phyloP scores from a whole-genome alignment of 139 green algal species.

The Tetraselmis striata region DNA sequence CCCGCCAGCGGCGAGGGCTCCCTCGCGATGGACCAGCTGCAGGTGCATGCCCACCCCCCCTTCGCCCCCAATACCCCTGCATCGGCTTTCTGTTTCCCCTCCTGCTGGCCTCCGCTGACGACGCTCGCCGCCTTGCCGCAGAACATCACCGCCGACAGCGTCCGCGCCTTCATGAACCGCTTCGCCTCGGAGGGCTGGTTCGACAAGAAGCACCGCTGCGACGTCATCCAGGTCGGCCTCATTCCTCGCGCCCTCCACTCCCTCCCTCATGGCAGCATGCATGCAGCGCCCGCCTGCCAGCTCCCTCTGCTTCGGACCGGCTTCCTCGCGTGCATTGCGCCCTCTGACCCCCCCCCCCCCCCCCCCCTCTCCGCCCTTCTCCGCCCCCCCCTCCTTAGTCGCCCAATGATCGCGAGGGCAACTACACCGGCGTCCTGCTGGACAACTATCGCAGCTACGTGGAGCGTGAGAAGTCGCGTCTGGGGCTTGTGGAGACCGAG shows the following conservation, averaged over 20 bases:
- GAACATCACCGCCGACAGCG: background rate
- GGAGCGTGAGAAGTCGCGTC: slow-evolving; percentile 6
- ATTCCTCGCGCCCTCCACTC: background rate
- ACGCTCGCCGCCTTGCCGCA: background rate
- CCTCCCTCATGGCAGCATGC: no score
- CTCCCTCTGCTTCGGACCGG: no score
- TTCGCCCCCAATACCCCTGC: background rate
- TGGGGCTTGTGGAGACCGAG: slow-evolving; percentile 7
- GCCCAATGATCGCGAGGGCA: slow-evolving; percentile 2
- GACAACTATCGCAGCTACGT: slow-evolving; percentile 11
- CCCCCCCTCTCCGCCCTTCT: no score
- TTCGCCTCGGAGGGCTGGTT: background rate
- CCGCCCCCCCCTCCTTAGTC: no score
- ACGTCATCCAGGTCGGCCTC: background rate
- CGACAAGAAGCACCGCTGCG: background rate
- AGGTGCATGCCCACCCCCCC: background rate
- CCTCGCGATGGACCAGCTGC: slow-evolving; percentile 1
- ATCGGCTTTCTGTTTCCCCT: background rate
- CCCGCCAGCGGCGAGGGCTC: background rate
- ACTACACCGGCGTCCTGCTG: slow-evolving; percentile 13
- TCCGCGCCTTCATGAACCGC: background rate
- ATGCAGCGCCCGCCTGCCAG: no score
- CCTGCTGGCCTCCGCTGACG: background rate
- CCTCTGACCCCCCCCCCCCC: no score
- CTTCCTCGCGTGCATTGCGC: no score